Evolutionary conservation across 192 early-diverging fungal species (phyloP).

Genomic region (Coemansia sp.): DNA sequence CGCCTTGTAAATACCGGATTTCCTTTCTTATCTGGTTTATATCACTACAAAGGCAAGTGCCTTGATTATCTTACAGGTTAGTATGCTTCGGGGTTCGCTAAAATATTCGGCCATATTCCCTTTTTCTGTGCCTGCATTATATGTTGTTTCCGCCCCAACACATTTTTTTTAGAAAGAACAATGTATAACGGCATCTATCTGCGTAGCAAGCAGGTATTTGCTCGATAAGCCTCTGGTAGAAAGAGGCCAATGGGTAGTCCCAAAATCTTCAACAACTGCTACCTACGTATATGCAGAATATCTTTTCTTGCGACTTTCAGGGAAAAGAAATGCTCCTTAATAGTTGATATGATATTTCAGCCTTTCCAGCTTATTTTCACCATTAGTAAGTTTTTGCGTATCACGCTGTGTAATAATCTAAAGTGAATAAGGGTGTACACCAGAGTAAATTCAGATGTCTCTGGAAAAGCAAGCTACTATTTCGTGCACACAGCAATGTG

Average conservation of each 20-base stretch:
- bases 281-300: neutral
- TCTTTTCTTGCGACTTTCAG: neutral
- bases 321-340: neutral
- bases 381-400: neutral
- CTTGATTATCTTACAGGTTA: neutral
- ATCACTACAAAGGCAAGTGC: neutral
- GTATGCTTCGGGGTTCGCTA: neutral
- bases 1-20: neutral
- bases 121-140: neutral
- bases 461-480: neutral
- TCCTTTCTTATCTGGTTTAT: neutral
- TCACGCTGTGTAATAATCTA: neutral
- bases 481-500: neutral
- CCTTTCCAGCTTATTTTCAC: neutral
- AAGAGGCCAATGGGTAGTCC: too few species aligned
- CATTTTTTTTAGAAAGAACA: neutral
- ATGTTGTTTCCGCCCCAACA: neutral
- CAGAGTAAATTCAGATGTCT: neutral
- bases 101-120: conserved; percentile 1
- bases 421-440: neutral
- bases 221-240: neutral
- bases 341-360: neutral
- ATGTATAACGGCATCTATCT: neutral
- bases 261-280: neutral
- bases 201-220: neutral